Evolutionary conservation across 345 rosid species (phyloP).

Genomic region (Sisymbrium irio): DNA sequence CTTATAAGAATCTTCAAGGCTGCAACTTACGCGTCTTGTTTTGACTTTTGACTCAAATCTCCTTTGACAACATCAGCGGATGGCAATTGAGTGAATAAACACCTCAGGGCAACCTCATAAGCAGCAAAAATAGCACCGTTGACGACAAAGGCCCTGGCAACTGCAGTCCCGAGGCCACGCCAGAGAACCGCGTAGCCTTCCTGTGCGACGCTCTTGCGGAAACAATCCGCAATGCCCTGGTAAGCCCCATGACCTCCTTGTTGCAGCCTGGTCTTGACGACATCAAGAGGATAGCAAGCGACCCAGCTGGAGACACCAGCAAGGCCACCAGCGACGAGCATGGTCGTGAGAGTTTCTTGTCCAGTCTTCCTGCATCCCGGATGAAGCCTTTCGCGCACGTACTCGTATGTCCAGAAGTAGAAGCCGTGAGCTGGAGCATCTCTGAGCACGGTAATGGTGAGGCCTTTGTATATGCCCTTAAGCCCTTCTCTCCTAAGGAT

Average conservation of each 20-base stretch:
- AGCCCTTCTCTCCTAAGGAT: slow-evolving; percentile 59
- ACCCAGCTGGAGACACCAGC: slow-evolving; percentile 97
- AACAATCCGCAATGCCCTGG: slow-evolving; percentile 66
- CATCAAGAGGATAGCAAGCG: slow-evolving; percentile 83
- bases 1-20: neutral
- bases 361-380: slow-evolving; percentile 87
- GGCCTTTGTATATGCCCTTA: slow-evolving; percentile 69
- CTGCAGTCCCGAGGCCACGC: slow-evolving; percentile 98
- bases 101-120: slow-evolving; percentile 80
- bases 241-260: slow-evolving; percentile 48
- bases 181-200: slow-evolving; percentile 76
- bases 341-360: slow-evolving; percentile 63
- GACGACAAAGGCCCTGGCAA: slow-evolving; percentile 90
- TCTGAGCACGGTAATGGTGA: slow-evolving; percentile 63
- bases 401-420: slow-evolving; percentile 95
- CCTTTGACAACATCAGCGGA: neutral
- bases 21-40: neutral
- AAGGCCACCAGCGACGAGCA: slow-evolving; percentile 79
- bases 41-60: neutral
- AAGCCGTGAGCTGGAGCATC: slow-evolving; percentile 86
- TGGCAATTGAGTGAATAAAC: slow-evolving; percentile 52
- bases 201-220: slow-evolving; percentile 50
- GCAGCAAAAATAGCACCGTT: slow-evolving; percentile 87
- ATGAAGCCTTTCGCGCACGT: slow-evolving; percentile 66
- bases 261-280: slow-evolving; percentile 77